Evolutionary conservation across 345 rosid species (phyloP).

Genomic region (Cardamine occulta): DNA sequence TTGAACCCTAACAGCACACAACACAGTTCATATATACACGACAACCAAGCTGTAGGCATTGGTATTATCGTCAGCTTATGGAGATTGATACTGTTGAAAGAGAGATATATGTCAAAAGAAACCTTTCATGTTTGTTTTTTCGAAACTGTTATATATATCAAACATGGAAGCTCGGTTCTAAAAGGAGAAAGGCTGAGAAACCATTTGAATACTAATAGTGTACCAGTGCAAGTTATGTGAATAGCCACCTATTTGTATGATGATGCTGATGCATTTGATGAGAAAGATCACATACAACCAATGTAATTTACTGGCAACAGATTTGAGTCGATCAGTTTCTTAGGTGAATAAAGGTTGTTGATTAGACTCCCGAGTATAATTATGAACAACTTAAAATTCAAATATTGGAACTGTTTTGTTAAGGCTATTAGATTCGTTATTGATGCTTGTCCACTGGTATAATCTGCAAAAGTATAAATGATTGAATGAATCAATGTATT

Average conservation of each 20-base stretch:
- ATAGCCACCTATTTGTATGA: constrained; percentile 15
- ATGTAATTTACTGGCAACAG: background rate
- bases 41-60: constrained; percentile 8
- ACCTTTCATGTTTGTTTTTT: constrained; percentile 35
- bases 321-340: background rate
- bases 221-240: constrained; percentile 13
- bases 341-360: background rate
- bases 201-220: constrained; percentile 29
- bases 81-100: constrained; percentile 12
- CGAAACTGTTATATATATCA: constrained; percentile 34
- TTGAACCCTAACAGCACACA: constrained; percentile 40
- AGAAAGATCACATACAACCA: background rate
- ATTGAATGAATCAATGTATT: background rate
- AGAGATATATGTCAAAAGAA: background rate
- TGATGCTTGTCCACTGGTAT: background rate
- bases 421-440: background rate
- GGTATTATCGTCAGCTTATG: constrained; percentile 7
- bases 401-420: background rate
- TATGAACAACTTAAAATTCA: background rate
- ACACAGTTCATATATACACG: background rate
- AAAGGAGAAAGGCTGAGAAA: constrained; percentile 9
- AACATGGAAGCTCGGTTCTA: constrained; percentile 20
- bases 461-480: background rate
- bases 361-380: background rate
- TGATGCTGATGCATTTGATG: constrained; percentile 15